Percentiles rank a stretch among this genome's conserved stretches.
Evolutionary conservation across 306 rosid genomes (phyloP).

Genomic region (Quercus robur): DNA sequence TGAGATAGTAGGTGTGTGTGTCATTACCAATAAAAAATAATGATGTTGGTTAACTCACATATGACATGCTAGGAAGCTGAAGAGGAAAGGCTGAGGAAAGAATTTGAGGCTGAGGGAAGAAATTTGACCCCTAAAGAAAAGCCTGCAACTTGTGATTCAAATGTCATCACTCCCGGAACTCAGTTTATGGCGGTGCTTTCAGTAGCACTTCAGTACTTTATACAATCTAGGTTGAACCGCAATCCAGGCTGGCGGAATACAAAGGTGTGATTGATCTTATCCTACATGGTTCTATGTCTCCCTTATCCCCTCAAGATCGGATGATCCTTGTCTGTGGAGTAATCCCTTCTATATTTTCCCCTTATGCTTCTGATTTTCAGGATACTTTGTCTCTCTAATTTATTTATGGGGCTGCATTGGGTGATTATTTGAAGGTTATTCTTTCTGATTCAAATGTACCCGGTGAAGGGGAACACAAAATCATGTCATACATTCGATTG

Average conservation of each 20-base stretch:
- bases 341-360: constrained; percentile 40
- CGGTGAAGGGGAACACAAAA: constrained; percentile 98
- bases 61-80: constrained; percentile 78
- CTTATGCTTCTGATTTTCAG: constrained; percentile 47
- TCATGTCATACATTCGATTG: constrained; percentile 76
- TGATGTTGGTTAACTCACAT: neutral
- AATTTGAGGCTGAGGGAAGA: constrained; percentile 61
- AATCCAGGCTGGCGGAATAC: constrained; percentile 74
- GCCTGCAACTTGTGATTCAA: constrained; percentile 79
- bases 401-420: constrained; percentile 58
- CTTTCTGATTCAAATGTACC: constrained; percentile 96
- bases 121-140: constrained; percentile 53
- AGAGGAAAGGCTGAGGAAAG: constrained; percentile 74
- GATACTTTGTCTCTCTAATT: constrained; percentile 57
- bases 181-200: constrained; percentile 88
- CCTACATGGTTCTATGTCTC: constrained; percentile 18
- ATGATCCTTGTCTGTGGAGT: constrained; percentile 40
- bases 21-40: no score
- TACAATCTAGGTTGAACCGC: constrained; percentile 75
- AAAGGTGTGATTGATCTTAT: constrained; percentile 58
- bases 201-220: constrained; percentile 84
- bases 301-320: constrained; percentile 34
- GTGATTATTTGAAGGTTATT: constrained; percentile 87
- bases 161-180: constrained; percentile 97
- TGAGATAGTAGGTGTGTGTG: no score